These are phyloP conservation scores for Dendrobium huoshanense DNA, from an alignment of 106 monocot genomes.

Conservation along the genomic window DNA sequence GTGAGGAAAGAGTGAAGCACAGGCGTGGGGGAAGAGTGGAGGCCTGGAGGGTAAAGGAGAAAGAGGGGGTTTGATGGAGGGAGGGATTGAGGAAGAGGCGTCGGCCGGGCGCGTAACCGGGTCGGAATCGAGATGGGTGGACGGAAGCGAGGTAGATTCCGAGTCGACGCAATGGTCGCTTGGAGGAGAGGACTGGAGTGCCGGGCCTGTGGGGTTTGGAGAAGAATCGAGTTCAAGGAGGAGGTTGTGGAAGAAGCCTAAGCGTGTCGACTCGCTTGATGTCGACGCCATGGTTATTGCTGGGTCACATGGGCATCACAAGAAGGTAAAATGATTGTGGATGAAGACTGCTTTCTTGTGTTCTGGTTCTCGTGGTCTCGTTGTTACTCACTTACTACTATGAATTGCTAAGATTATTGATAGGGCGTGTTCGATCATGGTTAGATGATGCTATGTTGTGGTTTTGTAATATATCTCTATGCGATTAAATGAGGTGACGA, in stretches of 20 bases:
- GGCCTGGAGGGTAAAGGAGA: too few species aligned
- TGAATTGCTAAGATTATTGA: too few species aligned
- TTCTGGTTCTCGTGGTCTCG: too few species aligned
- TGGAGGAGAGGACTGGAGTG: neutral
- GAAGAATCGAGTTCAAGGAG: slow-evolving; percentile 20
- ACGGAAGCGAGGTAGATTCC: slow-evolving; percentile 82
- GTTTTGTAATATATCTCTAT: too few species aligned
- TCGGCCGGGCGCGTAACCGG: neutral
- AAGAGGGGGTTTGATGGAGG: slow-evolving; percentile 3
- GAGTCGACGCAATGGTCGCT: slow-evolving; percentile 37
- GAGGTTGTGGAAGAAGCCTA: slow-evolving; percentile 42
- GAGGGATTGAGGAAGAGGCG: slow-evolving; percentile 14
- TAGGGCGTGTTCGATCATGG: too few species aligned
- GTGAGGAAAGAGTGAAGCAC: too few species aligned
- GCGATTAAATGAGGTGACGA: too few species aligned
- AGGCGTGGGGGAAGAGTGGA: too few species aligned
- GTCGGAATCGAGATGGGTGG: slow-evolving; percentile 62
- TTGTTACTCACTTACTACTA: too few species aligned
- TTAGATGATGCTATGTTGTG: too few species aligned
- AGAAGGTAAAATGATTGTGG: slow-evolving; percentile 24
- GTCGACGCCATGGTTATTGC: slow-evolving; percentile 75
- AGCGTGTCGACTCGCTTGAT: slow-evolving; percentile 68
- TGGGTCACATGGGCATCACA: slow-evolving; percentile 27
- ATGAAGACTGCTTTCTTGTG: too few species aligned
- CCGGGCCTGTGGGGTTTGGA: neutral